These are phyloP conservation scores for Senna siamea DNA, from an alignment of 306 rosid genomes.

Conservation along the genomic window DNA sequence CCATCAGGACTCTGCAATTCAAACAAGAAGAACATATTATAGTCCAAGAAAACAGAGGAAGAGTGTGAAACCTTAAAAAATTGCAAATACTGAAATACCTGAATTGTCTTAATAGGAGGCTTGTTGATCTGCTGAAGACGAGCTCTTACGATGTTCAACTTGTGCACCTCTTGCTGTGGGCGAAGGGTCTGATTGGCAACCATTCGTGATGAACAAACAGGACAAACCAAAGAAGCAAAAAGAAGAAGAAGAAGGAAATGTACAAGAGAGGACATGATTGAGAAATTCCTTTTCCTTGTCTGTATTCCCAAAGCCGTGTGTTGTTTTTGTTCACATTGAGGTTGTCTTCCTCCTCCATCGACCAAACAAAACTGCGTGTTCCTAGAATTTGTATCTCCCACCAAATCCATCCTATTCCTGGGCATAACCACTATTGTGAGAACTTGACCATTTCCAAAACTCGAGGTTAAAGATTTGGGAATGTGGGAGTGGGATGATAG, in stretches of 20 bases:
- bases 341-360: conserved; percentile 53
- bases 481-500: too few species aligned
- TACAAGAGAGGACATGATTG: conserved; percentile 58
- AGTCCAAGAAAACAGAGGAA: conserved; percentile 35
- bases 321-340: conserved; percentile 48
- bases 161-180: conserved; percentile 61
- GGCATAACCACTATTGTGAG: conserved; percentile 49
- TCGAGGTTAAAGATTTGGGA: neutral
- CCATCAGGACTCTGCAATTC: conserved; percentile 81
- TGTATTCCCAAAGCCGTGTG: conserved; percentile 39
- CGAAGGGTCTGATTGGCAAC: conserved; percentile 60
- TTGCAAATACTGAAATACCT: conserved; percentile 45
- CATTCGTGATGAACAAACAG: conserved; percentile 50
- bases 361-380: conserved; percentile 41
- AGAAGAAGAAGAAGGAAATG: conserved; percentile 65
- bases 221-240: conserved; percentile 59
- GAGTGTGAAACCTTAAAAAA: neutral
- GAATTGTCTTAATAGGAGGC: conserved; percentile 79
- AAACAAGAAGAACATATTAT: neutral
- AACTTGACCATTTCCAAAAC: conserved; percentile 65
- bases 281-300: conserved; percentile 44
- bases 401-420: conserved; percentile 45
- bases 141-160: conserved; percentile 54
- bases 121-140: conserved; percentile 79
- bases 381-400: conserved; percentile 46